A percentile compares a stretch with the other conserved stretches of the same genome.
These are phyloP conservation scores for Leccinum arenicola DNA, from an alignment of 768 basidiomycete species.

Conservation along the genomic window DNA sequence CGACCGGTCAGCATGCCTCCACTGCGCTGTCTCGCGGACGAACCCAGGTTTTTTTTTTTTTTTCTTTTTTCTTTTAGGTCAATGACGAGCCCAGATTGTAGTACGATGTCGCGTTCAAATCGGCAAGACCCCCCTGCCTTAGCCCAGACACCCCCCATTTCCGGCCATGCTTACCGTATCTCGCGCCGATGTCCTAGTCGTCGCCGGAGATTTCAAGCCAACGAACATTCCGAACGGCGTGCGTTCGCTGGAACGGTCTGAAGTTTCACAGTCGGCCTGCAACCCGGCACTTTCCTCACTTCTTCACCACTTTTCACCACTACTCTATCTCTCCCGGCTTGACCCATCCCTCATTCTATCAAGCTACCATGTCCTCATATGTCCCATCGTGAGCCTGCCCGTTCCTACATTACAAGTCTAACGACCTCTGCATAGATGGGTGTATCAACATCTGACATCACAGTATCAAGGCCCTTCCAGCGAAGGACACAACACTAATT, in stretches of 20 bases:
- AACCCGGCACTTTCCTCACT: not conserved
- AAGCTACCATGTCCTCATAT: not conserved
- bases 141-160: not conserved
- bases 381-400: not conserved
- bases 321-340: not conserved
- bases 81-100: too few species aligned
- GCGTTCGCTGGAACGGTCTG: not conserved
- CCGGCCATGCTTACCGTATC: not conserved
- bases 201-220: not conserved
- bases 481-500: not conserved
- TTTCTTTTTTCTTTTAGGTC: too few species aligned
- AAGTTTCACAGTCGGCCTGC: not conserved
- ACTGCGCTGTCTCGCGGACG: not conserved
- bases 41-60: not conserved
- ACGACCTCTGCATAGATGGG: not conserved
- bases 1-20: not conserved
- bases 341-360: not conserved
- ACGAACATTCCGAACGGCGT: not conserved
- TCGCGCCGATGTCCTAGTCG: not conserved
- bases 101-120: not conserved
- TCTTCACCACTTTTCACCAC: not conserved
- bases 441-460: not conserved
- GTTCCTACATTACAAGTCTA: not conserved
- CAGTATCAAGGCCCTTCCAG: not conserved
- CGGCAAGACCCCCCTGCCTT: not conserved